phyloP scores from a whole-genome alignment of 2,329 filamentous ascomycete genomes.

The Volutella citrinella region DNA sequence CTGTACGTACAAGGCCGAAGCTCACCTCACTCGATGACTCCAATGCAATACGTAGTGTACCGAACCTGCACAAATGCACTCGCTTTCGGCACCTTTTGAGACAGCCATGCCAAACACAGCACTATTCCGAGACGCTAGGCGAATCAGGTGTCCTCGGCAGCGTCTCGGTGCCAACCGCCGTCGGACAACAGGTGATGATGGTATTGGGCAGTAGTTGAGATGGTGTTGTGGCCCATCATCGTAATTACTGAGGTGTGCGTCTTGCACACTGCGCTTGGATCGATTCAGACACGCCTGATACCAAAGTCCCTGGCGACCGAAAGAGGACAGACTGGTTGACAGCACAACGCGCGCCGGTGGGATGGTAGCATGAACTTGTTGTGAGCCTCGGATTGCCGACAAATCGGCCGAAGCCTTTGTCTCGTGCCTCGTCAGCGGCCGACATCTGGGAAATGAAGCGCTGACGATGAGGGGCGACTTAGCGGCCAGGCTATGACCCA shows the following conservation, averaged over 20 bases:
- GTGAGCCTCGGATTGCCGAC: slow-evolving; percentile 15
- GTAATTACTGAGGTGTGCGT: too few species aligned
- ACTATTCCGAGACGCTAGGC: slow-evolving; percentile 14
- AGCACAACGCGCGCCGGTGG: too few species aligned
- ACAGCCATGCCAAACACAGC: slow-evolving; percentile 5
- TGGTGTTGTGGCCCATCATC: slow-evolving; percentile 7
- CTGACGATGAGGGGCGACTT: slow-evolving; percentile 11
- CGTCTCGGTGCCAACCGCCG: slow-evolving; percentile 19
- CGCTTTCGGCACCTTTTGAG: slow-evolving; percentile 9
- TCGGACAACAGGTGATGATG: slow-evolving; percentile 13
- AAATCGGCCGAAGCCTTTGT: slow-evolving; percentile 20
- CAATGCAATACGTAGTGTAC: too few species aligned
- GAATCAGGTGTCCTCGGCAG: slow-evolving; percentile 23
- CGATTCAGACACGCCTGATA: too few species aligned
- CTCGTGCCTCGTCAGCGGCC: slow-evolving; percentile 20
- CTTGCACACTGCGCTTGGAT: too few species aligned
- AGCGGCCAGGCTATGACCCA: slow-evolving; percentile 12
- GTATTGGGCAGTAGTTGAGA: slow-evolving; percentile 16
- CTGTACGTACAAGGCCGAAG: too few species aligned
- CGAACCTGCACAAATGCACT: too few species aligned
- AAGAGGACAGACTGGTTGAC: too few species aligned
- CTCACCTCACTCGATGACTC: too few species aligned
- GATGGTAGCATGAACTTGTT: slow-evolving; percentile 1
- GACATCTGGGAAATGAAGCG: slow-evolving; percentile 24
- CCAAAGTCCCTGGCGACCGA: too few species aligned